Evolutionary conservation across 129 eudicot species (phyloP), one percentile per base, ranked within the genome.

Genomic region (Pulicaria dysenterica): DNA sequence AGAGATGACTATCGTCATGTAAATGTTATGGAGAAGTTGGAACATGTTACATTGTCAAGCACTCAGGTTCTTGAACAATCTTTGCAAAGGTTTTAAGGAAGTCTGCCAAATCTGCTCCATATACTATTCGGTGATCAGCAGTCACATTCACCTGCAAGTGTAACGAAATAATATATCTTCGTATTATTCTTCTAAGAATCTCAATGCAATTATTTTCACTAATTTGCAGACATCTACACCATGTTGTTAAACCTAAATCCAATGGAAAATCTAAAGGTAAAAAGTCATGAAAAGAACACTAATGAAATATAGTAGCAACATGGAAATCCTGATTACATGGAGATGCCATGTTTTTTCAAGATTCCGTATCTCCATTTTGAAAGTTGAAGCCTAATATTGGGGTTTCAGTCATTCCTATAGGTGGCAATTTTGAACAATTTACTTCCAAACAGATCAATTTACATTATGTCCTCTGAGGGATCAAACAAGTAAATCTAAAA

Each of bases 61-160:
- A 83, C 46, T 89, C 96, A 3, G 98, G 98, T 78, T 86, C 82
- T 82, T 81, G 85, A 77, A 89, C 71, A 67, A 92, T 89, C 85
- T 86, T 92, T 69, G 97, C 73, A 75, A 92, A 92, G 58, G 96
- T 92, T 54, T 92, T 84, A 66, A 92, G 94, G 89, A 92, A 92
- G 43, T 86, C 96, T 58, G 98, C 96, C 83, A 92, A 83, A 67
- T 92, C 98, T 6, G 96, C 98, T 43, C 96, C 96, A 78, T 92
- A 92, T 48, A 92, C 85, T 56, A 86, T 79, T 77, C 96, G 73
- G 82, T 92, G 96, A 81, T 92, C 98, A 41, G 96, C 98, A 48
- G 96, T 92, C 54, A 92, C 98, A 80, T 92, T 92, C 78, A 92
- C 98, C 97, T 92, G 77, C 8, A 79, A 67, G 36, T 36, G 61